Evolutionary conservation across 495 filamentous ascomycete species (phyloP), one percentile per base, ranked within the genome.

Genomic region (Aspergillus leporis): DNA sequence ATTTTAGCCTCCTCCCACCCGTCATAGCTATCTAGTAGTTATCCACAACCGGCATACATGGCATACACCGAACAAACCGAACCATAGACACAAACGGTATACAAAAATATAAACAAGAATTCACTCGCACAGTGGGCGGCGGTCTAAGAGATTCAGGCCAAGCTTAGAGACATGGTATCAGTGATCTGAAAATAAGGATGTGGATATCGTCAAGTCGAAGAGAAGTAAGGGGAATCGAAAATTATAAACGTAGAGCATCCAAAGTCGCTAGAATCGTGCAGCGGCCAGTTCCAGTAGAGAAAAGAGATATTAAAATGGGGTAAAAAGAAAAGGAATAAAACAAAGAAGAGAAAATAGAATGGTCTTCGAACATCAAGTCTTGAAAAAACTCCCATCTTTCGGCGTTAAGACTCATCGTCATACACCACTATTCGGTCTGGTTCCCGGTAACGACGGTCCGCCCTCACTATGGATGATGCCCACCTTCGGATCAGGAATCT

Each of bases 401-500:
- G 16, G 38, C 14, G 4, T 41, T 16, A n/a, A 41, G 38, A 41
- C 38, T n/a, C 32, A 36, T 19, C 16, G 59, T 19, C 61, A 64
- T 53, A 63, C 66, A 30, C 72, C 73, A 48, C 72, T 78, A 46
- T 69, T 72, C 6, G 77, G 77, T 48, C 75, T 66, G 34, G 74
- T 80, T 28, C 72, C 72, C 2, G 75, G 66, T 9, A 73, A 51
- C 0, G 77, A 80, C 9, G 65, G 58, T 8, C 64, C 69, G 3
- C 63, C 70, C 38, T 78, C 75, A 25, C 72, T 76, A 28, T 74
- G 74, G 12, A 78, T 72, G 34, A 80, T 73, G 46, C 81, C 83
- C 46, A 91, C 77, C 66, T 91, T 85, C 1, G 90, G 90, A 67
- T 93, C 88, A 0, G 90, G 89, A 45, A 94, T 91, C 74, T 93